Percentiles rank a stretch among this genome's conserved stretches.
These are phyloP conservation scores for Haematococcus sp. DNA, from an alignment of 139 green algal genomes.

Conservation along the genomic window DNA sequence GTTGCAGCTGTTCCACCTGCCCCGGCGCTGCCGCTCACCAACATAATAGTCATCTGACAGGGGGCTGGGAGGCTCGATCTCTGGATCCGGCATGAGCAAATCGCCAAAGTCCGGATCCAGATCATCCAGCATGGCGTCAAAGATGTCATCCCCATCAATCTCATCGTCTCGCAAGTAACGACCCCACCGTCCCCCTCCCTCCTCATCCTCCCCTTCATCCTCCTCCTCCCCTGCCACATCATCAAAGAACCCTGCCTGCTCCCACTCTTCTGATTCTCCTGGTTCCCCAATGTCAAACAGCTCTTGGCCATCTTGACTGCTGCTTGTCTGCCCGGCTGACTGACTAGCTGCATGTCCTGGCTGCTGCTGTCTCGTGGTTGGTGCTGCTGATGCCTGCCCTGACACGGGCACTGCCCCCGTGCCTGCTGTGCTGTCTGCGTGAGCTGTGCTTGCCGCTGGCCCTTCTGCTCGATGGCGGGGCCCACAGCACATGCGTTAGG, in stretches of 20 bases:
- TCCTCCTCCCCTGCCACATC: background rate
- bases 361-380: background rate
- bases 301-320: background rate
- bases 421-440: too few relatives aligned
- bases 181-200: background rate
- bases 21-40: background rate
- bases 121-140: background rate
- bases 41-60: background rate
- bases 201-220: background rate
- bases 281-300: background rate
- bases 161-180: background rate
- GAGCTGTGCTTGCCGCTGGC: background rate
- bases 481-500: background rate
- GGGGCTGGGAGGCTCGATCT: background rate
- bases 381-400: background rate
- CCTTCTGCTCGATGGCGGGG: background rate
- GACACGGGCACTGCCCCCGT: too few relatives aligned
- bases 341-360: background rate
- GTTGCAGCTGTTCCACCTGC: background rate
- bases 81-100: background rate
- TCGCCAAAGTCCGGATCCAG: background rate
- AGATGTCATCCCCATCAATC: conserved; percentile 3
- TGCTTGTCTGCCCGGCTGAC: background rate
- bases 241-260: background rate
- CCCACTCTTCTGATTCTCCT: background rate